phyloP scores from a whole-genome alignment of 805 yeast species.

The Ogataea ramenticola region DNA sequence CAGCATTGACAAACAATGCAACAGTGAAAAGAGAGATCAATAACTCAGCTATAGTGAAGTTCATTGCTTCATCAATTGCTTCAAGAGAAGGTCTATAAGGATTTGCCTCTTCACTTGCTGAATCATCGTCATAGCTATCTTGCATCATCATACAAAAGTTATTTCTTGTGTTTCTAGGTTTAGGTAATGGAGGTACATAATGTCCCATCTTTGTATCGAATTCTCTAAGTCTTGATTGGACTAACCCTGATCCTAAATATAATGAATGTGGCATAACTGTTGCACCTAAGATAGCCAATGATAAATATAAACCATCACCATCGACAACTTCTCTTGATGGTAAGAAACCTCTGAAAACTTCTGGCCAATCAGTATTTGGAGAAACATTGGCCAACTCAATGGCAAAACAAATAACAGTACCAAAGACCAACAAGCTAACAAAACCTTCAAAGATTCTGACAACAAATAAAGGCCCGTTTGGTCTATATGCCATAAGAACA shows the following conservation, averaged over 20 bases:
- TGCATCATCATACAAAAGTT: slow-evolving; percentile 27
- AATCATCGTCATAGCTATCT: slow-evolving; percentile 10
- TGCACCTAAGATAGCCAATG: slow-evolving; percentile 86
- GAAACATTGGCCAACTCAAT: slow-evolving; percentile 71
- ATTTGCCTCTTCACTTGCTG: slow-evolving; percentile 28
- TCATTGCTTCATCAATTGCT: slow-evolving; percentile 75
- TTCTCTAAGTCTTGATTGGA: slow-evolving; percentile 76
- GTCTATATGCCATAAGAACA: slow-evolving; percentile 81
- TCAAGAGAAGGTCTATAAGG: slow-evolving; percentile 65
- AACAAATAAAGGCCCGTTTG: slow-evolving; percentile 71
- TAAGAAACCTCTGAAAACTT: slow-evolving; percentile 63
- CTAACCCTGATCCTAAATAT: slow-evolving; percentile 83
- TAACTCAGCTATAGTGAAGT: slow-evolving; percentile 75
- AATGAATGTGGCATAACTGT: slow-evolving; percentile 94
- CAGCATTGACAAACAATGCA: slow-evolving; percentile 88
- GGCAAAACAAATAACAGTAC: slow-evolving; percentile 81
- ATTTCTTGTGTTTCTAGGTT: slow-evolving; percentile 8
- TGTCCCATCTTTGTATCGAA: slow-evolving; percentile 65
- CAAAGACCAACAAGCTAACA: slow-evolving; percentile 69
- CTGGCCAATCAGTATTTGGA: slow-evolving; percentile 40
- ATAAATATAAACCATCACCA: slow-evolving; percentile 65
- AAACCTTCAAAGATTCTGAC: slow-evolving; percentile 76
- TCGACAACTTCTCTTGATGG: slow-evolving; percentile 40
- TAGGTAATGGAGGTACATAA: slow-evolving; percentile 31
- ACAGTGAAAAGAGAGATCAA: slow-evolving; percentile 76